These are phyloP conservation scores for Lachnellula arida DNA, from an alignment of 2,329 filamentous ascomycete species.

Conservation along the genomic window DNA sequence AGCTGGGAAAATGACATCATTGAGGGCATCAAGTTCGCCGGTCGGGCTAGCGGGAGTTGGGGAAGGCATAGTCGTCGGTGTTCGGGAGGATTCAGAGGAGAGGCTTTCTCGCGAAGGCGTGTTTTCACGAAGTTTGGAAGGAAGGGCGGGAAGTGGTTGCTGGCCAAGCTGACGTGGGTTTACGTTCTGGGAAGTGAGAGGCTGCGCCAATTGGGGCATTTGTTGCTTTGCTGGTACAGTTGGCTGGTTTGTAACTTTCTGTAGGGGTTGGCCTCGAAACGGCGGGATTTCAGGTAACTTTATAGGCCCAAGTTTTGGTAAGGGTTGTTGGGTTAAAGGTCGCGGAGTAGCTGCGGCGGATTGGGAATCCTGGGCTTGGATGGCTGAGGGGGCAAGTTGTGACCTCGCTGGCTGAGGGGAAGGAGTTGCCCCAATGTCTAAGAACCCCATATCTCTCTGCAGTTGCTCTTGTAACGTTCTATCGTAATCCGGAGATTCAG, in stretches of 20 bases:
- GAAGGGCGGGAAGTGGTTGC: constrained; percentile 30
- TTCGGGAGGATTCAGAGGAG: constrained; percentile 23
- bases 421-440: constrained; percentile 42
- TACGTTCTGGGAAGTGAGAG: constrained; percentile 24
- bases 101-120: constrained; percentile 29
- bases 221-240: constrained; percentile 25
- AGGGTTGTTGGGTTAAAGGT: constrained; percentile 31
- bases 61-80: constrained; percentile 50
- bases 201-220: constrained; percentile 17
- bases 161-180: constrained; percentile 25
- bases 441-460: constrained; percentile 55
- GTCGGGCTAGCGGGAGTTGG: constrained; percentile 53
- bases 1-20: constrained; percentile 88
- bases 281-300: constrained; percentile 35
- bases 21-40: constrained; percentile 77
- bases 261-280: constrained; percentile 28
- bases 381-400: constrained; percentile 16
- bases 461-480: constrained; percentile 56
- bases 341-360: constrained; percentile 18
- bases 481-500: constrained; percentile 56
- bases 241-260: constrained; percentile 30
- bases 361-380: constrained; percentile 20
- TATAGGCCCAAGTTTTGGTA: constrained; percentile 33
- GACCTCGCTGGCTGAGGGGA: constrained; percentile 25
- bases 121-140: constrained; percentile 31